Conservation (phyloP, 2,329 filamentous ascomycete species). For the Cordyceps militaris region DNA sequence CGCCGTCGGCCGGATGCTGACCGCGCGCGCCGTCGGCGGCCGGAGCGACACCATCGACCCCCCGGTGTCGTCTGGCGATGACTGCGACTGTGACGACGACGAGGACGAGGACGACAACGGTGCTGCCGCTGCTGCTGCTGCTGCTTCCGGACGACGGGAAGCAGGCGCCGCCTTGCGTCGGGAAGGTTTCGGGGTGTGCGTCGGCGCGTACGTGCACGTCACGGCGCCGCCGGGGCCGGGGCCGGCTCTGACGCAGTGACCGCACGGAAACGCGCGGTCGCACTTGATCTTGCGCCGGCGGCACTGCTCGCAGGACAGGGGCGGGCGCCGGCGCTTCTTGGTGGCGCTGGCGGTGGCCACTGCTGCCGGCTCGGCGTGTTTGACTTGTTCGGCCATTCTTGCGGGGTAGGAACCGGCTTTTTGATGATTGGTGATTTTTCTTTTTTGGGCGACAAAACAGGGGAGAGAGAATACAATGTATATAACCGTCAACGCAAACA, state of each 20-base stretch:
- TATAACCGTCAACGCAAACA: too few relatives aligned
- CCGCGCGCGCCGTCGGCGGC: neutral
- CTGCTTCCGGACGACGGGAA: too few relatives aligned
- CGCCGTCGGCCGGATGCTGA: neutral
- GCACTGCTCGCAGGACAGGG: slow-evolving; percentile 50
- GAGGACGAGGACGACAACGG: neutral
- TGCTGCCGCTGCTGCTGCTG: too few relatives aligned
- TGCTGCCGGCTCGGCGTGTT: slow-evolving; percentile 25
- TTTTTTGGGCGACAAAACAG: too few relatives aligned
- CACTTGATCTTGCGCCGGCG: slow-evolving; percentile 55
- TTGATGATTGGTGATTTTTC: too few relatives aligned
- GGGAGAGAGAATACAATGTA: too few relatives aligned
- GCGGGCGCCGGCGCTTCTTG: slow-evolving; percentile 34
- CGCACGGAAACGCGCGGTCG: slow-evolving; percentile 51
- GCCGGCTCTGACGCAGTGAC: slow-evolving; percentile 48
- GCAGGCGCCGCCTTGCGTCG: neutral
- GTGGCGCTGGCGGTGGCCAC: neutral
- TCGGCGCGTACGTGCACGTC: slow-evolving; percentile 45
- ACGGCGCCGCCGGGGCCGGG: slow-evolving; percentile 35
- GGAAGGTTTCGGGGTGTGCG: slow-evolving; percentile 24
- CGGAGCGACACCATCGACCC: neutral
- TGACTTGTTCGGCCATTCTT: slow-evolving; percentile 27
- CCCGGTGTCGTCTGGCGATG: too few relatives aligned
- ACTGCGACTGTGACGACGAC: too few relatives aligned
- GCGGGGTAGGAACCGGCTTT: neutral